Evolutionary conservation across 2,329 filamentous ascomycete species (phyloP), one percentile per base, ranked within the genome.

Genomic region (Aspergillus nomiae): DNA sequence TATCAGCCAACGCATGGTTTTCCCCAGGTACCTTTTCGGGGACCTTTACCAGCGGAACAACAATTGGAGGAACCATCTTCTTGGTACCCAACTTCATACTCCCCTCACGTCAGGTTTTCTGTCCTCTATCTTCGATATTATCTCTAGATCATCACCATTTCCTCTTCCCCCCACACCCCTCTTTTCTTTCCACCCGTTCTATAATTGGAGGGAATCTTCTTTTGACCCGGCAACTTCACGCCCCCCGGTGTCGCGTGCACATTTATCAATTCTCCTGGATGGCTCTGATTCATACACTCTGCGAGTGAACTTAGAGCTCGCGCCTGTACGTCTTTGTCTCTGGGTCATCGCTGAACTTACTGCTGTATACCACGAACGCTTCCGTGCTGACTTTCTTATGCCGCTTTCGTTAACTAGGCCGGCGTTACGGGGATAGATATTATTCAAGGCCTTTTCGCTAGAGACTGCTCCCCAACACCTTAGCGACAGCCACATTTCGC

Each of bases 401-500:
- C 30, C 43, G 50, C 45, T 9, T 19, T 30, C 14, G 36, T 45
- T 36, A 54, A 36, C n/a, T 32, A 69, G 64, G 54, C 57, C 51
- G 59, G 46, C 51, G 34, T 63, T 43, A 60, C 46, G 43, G 54
- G 36, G 54, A 48, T 34, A 34, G 57, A 57, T 26, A 51, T 36
- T 36, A 16, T 43, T 28, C 24, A 59, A 45, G 46, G 45, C 6
- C 21, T 54, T 54, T 54, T 36, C 30, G 24, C 51, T 21, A 54
- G 51, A 38, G 51, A 24, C 51, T 36, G 10, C 19, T 30, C 63
- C 46, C 62, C 89, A 88, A 81, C 83, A 88, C 89, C 91, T 76
- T 90, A 90, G 88, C 90, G 74, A 92, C 87, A 90, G 86, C 88
- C 83, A 76, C 76, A 78, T 71, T 72, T 78, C 78, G 78, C 82